Evolutionary conservation across 2,329 filamentous ascomycete genomes (phyloP), one percentile per base, ranked within the genome.

Genomic region (Phoma sp.): DNA sequence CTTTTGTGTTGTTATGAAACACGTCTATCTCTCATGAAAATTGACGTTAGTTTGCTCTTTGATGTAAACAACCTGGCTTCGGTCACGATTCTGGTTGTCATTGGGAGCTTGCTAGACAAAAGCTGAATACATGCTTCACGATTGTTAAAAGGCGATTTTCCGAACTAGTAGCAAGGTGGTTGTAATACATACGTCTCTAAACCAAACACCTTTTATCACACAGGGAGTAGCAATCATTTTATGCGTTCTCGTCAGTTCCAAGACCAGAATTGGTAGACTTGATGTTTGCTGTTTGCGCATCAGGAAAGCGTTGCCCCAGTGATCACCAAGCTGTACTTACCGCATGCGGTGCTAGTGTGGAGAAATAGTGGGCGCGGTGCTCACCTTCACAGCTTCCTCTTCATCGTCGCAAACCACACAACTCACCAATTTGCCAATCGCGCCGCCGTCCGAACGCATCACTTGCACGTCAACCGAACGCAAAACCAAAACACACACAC

Each of bases 341-440:
- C 45, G 39, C 36, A 55, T 53, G 13, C 46, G 54, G 31, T 38
- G 56, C 43, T 57, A 52, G 54, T 31, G 32, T 48, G 43, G 39
- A 55, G 45, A 51, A 51, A 39, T 27, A 46, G 52, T 46, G 47
- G 52, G 38, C 33, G 54, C 49, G 56, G 57, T 57, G 62, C 51
- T 63, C 60, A 67, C 62, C 57, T 64, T 46, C 43, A 63, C 52
- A 53, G 61, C 55, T 56, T 61, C 57, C 45, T 63, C 53, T 60
- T 44, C 59, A 60, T 57, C 51, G 55, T 57, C 55, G 61, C 62
- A 63, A 67, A 61, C 63, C 63, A 64, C 62, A 60, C 55, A 55
- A 52, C 29, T 51, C 35, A 44, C 48, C 35, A 37, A 62, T 57
- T 33, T 24, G 43, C 51, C 61, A 57, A 69, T 63, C 60, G 61